Evolutionary conservation across 2,329 filamentous ascomycete genomes (phyloP).

Genomic region (Dactylellina parvicollis): DNA sequence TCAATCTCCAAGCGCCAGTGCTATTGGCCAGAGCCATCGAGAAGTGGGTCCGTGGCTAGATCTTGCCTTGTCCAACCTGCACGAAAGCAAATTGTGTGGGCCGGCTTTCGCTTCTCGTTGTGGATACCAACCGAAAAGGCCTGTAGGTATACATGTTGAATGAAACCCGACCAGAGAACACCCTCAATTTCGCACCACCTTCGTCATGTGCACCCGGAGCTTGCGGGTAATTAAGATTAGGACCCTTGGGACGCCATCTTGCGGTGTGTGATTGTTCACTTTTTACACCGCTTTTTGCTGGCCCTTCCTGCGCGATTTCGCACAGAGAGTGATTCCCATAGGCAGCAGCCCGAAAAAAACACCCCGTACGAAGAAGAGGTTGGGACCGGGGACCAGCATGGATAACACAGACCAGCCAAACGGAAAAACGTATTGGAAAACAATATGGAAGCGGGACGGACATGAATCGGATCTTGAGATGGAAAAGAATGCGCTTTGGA

Average conservation of each 20-base stretch:
- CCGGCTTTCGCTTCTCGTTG: conserved; percentile 48
- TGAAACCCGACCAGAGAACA: conserved; percentile 3
- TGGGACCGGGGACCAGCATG: conserved; percentile 20
- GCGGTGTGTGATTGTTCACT: conserved; percentile 25
- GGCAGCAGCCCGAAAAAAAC: conserved; percentile 30
- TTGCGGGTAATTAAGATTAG: conserved; percentile 50
- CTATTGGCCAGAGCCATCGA: conserved; percentile 34
- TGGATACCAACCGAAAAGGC: conserved; percentile 41
- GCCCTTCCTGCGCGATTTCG: conserved; percentile 45
- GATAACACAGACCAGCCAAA: conserved; percentile 31
- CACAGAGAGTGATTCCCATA: conserved; percentile 17
- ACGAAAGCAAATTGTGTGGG: conserved; percentile 54
- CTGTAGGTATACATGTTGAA: background rate
- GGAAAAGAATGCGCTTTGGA: conserved; percentile 41
- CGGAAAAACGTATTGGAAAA: background rate
- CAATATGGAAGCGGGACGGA: background rate
- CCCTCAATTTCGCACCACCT: conserved; percentile 40
- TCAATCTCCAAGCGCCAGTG: conserved; percentile 53
- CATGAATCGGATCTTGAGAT: conserved; percentile 28
- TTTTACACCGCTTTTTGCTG: conserved; percentile 27
- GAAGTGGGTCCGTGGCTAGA: conserved; percentile 46
- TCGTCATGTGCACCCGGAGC: conserved; percentile 48
- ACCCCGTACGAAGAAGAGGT: conserved; percentile 12
- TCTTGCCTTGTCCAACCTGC: conserved; percentile 54
- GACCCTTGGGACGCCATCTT: conserved; percentile 25